These are phyloP conservation scores for Logfia minima DNA, from an alignment of 129 eudicot genomes.

Conservation along the genomic window DNA sequence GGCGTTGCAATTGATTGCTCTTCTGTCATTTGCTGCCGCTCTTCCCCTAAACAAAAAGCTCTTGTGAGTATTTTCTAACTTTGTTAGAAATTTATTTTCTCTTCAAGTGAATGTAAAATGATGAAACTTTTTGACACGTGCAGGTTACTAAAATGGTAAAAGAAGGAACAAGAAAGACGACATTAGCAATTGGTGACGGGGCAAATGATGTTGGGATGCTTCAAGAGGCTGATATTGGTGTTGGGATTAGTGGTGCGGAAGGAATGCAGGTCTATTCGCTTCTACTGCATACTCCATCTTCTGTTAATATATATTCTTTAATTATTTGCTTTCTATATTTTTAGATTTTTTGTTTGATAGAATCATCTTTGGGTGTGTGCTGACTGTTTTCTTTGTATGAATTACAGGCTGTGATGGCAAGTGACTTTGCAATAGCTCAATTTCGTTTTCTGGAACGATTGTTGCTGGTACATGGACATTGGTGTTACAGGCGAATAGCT, in stretches of 20 bases:
- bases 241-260: conserved; percentile 96
- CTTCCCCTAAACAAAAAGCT: conserved; percentile 99
- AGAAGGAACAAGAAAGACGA: conserved; percentile 70
- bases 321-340: neutral
- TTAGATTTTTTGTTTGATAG: neutral
- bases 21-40: conserved; percentile 97
- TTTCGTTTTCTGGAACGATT: conserved; percentile 88
- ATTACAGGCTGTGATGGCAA: conserved; percentile 93
- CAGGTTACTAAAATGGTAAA: conserved; percentile 98
- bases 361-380: neutral
- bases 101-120: conserved; percentile 36
- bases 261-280: conserved; percentile 87
- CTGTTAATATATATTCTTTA: conserved; percentile 2
- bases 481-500: conserved; percentile 96
- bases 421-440: conserved; percentile 93
- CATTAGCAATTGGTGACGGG: conserved; percentile 93
- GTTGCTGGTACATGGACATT: conserved; percentile 95
- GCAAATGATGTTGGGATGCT: conserved; percentile 99
- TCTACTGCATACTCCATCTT: neutral
- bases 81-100: neutral
- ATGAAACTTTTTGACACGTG: conserved; percentile 38
- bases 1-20: conserved; percentile 69
- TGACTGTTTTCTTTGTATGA: conserved; percentile 21
- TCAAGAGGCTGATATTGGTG: conserved; percentile 99
- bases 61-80: conserved; percentile 55